A percentile compares a stretch with the other conserved stretches of the same genome.
phyloP scores from a whole-genome alignment of 2,329 filamentous ascomycete genomes.

The Botryotinia narcissicola region DNA sequence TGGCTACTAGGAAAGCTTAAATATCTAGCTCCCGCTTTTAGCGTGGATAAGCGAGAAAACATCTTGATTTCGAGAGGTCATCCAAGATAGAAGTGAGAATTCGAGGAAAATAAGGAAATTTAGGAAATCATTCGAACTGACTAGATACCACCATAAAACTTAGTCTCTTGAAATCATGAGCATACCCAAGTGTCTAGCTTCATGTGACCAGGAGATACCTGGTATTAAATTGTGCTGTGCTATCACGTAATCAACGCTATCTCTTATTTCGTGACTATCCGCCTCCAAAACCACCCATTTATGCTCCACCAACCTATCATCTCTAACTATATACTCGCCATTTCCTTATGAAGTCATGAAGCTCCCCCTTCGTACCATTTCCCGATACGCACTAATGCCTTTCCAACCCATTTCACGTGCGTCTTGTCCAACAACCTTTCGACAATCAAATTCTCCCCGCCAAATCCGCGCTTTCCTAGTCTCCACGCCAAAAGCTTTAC shows the following conservation, averaged over 20 bases:
- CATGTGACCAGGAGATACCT: not conserved
- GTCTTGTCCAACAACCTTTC: not conserved
- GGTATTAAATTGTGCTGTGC: accelerated
- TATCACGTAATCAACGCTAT: not conserved
- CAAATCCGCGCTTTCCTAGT: not conserved
- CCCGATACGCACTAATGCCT: accelerated
- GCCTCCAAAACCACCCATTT: not conserved
- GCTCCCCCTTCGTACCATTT: not conserved
- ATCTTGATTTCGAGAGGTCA: not conserved
- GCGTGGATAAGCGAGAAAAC: not conserved
- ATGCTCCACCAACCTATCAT: not conserved
- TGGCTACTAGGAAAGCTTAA: not conserved
- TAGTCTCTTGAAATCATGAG: not conserved
- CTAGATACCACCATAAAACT: too few species aligned
- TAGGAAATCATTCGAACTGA: not conserved
- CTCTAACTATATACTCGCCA: too few species aligned
- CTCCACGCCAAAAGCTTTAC: not conserved
- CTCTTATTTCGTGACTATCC: not conserved
- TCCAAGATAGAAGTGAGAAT: not conserved
- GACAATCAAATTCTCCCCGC: not conserved
- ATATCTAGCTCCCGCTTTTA: not conserved
- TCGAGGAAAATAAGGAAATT: not conserved
- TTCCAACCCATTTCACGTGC: not conserved
- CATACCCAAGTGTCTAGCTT: not conserved
- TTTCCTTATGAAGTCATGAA: not conserved